These are phyloP conservation scores for Trichoderma atroviride DNA, from an alignment of 2,329 filamentous ascomycete genomes.

Conservation along the genomic window DNA sequence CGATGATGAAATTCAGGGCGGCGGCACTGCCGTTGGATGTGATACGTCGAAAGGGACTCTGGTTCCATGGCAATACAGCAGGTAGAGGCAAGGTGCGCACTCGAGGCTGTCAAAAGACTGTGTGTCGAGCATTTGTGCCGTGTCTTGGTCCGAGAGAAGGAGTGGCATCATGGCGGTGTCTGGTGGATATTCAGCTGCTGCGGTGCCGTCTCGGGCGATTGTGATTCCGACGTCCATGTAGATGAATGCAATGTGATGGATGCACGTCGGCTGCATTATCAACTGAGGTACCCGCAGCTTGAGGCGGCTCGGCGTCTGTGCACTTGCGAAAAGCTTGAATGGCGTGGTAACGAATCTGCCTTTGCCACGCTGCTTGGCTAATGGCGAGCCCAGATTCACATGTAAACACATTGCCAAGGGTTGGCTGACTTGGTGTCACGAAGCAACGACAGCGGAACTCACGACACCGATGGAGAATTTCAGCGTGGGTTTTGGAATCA, in stretches of 20 bases:
- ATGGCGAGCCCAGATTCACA: not conserved
- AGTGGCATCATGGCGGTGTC: not conserved
- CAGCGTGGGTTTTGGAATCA: not conserved
- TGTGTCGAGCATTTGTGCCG: too few species aligned
- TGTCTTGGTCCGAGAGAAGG: too few species aligned
- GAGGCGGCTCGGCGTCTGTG: not conserved
- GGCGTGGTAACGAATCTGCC: not conserved
- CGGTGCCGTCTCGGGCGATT: not conserved
- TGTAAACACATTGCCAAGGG: not conserved
- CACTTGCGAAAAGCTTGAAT: not conserved
- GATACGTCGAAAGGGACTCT: not conserved
- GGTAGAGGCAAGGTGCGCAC: not conserved
- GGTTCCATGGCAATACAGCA: too few species aligned
- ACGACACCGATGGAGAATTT: not conserved
- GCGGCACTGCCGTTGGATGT: not conserved
- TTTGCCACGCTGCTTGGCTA: not conserved
- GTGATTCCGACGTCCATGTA: slow-evolving; percentile 1
- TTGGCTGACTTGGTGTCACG: not conserved
- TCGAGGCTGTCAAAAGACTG: not conserved
- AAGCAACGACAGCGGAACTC: not conserved
- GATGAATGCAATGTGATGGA: not conserved
- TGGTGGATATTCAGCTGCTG: not conserved
- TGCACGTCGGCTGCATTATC: not conserved
- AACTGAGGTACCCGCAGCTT: not conserved
- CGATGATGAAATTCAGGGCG: not conserved